Conservation (phyloP, 192 early-diverging fungal genomes). For the Spizellomyces punctatus region DNA sequence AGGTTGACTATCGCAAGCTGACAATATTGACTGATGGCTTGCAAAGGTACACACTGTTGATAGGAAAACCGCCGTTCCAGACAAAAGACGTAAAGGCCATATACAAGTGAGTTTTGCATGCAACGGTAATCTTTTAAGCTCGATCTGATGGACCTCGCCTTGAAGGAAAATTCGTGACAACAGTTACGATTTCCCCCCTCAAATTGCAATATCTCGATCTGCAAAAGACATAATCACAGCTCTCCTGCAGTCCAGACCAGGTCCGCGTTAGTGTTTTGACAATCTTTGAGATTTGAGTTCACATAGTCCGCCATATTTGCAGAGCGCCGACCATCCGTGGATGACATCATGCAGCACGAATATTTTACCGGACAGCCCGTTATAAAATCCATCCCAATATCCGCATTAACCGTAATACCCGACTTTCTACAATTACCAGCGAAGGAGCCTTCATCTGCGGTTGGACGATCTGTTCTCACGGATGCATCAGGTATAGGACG, state of each 20-base stretch:
- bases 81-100: slow-evolving; percentile 74
- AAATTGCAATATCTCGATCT: slow-evolving; percentile 57
- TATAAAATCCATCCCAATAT: slow-evolving; percentile 40
- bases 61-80: slow-evolving; percentile 90
- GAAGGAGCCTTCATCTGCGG: too few relatives aligned
- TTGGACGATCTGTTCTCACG: too few relatives aligned
- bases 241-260: slow-evolving; percentile 67
- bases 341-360: slow-evolving; percentile 48
- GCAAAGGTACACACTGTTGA: slow-evolving; percentile 78
- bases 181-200: slow-evolving; percentile 71
- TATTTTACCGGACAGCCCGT: slow-evolving; percentile 46
- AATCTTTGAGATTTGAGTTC: neutral
- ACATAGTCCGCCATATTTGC: neutral
- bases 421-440: neutral
- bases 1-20: neutral
- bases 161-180: slow-evolving; percentile 70
- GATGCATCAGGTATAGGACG: too few relatives aligned
- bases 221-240: slow-evolving; percentile 69
- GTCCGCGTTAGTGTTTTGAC: neutral
- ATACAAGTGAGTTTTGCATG: slow-evolving; percentile 63
- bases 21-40: neutral
- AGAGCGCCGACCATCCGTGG: slow-evolving; percentile 49
- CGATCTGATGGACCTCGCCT: neutral
- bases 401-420: slow-evolving; percentile 36
- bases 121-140: neutral